A percentile compares a stretch with the other conserved stretches of the same genome.
Conservation (phyloP, 2,329 filamentous ascomycete genomes). For the Ascochyta clinopodiicola region DNA sequence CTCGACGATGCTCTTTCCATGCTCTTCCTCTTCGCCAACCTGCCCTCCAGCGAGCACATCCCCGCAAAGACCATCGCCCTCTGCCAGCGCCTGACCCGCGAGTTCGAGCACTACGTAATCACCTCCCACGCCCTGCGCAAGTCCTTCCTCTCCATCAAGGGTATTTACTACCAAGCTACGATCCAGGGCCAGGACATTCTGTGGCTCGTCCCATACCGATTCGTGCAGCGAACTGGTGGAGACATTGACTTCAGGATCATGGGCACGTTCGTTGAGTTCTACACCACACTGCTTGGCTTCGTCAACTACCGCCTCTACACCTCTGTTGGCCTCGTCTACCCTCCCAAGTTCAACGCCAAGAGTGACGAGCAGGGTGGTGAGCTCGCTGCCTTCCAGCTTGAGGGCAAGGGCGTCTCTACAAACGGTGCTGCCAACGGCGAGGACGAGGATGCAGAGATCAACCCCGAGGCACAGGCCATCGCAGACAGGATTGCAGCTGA, state of each 20-base stretch:
- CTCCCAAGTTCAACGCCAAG: slow-evolving; percentile 86
- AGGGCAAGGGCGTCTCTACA: slow-evolving; percentile 68
- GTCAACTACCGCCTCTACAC: slow-evolving; percentile 97
- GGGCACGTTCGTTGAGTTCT: slow-evolving; percentile 99
- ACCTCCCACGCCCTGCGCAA: slow-evolving; percentile 89
- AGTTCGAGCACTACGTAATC: slow-evolving; percentile 98
- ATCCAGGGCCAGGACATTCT: slow-evolving; percentile 96
- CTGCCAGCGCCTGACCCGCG: slow-evolving; percentile 89
- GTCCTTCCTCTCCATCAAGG: slow-evolving; percentile 98
- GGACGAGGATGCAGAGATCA: slow-evolving; percentile 34
- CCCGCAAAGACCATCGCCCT: slow-evolving; percentile 94
- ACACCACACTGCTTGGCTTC: slow-evolving; percentile 93
- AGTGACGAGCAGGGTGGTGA: slow-evolving; percentile 92
- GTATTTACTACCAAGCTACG: slow-evolving; percentile 98
- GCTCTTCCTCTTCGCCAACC: slow-evolving; percentile 96
- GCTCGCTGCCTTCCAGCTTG: slow-evolving; percentile 87
- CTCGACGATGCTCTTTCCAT: slow-evolving; percentile 96
- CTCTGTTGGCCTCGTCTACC: slow-evolving; percentile 88
- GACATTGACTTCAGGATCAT: slow-evolving; percentile 99
- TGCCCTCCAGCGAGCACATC: slow-evolving; percentile 87
- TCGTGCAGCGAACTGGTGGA: slow-evolving; percentile 91
- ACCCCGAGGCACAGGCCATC: slow-evolving; percentile 56
- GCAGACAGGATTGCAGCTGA: slow-evolving; percentile 54
- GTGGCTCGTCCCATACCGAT: slow-evolving; percentile 97
- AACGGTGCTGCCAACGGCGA: slow-evolving; percentile 37